Evolutionary conservation across 2,329 filamentous ascomycete species (phyloP).

Genomic region (Hypoxylon sp.): DNA sequence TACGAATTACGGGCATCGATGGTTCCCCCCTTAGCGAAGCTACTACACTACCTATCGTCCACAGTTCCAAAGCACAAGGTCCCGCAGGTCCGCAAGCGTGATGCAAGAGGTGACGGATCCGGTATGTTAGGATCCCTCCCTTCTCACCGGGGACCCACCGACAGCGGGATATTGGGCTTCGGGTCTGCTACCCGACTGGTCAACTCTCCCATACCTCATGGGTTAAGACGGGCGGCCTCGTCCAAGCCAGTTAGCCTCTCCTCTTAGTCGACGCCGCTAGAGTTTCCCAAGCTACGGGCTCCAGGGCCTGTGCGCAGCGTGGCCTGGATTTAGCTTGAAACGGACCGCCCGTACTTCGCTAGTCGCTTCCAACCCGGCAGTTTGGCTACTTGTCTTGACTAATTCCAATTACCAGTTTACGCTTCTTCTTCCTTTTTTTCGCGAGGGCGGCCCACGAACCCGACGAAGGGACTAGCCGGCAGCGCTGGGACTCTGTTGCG

Average conservation of each 20-base stretch:
- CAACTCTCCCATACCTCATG: conserved; percentile 9
- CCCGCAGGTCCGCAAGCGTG: conserved; percentile 18
- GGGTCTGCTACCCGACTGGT: conserved; percentile 23
- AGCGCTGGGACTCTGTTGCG: not conserved
- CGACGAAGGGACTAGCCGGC: conserved; percentile 15
- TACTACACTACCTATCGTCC: not conserved
- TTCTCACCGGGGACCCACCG: conserved; percentile 20
- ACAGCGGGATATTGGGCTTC: conserved; percentile 37
- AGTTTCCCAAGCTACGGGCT: conserved; percentile 4
- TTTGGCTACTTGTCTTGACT: conserved; percentile 17
- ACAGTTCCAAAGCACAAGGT: conserved; percentile 12
- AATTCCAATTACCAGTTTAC: conserved; percentile 14
- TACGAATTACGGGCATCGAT: conserved; percentile 1
- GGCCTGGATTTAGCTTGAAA: conserved; percentile 30
- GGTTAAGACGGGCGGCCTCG: conserved; percentile 23
- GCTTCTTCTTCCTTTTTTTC: conserved; percentile 13
- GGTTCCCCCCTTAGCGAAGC: conserved; percentile 5
- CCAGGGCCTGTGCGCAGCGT: conserved; percentile 14
- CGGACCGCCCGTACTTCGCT: conserved; percentile 19
- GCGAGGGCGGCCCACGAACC: conserved; percentile 33
- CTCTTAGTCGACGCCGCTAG: conserved; percentile 17
- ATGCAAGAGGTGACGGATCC: conserved; percentile 35
- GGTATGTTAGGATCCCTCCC: conserved; percentile 27
- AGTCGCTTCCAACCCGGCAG: conserved; percentile 32
- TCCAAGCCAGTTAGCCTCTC: conserved; percentile 16